These are phyloP conservation scores for Chaetomiaceae sp. DNA, from an alignment of 2,329 filamentous ascomycete species.

Conservation along the genomic window DNA sequence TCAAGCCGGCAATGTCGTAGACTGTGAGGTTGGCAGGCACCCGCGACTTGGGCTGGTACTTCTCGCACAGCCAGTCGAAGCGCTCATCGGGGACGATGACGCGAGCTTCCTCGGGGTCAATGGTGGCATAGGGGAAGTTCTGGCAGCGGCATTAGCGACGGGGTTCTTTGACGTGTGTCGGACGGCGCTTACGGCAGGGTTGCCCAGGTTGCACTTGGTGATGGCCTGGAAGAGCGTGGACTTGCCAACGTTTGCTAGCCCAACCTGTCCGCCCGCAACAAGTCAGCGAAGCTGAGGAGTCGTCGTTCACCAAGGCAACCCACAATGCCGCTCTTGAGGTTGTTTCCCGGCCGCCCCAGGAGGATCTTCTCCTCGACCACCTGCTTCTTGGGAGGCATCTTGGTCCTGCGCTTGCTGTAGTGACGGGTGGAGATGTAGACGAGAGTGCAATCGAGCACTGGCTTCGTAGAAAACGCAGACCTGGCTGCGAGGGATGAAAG, in stretches of 20 bases:
- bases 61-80: conserved; percentile 91
- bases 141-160: conserved; percentile 33
- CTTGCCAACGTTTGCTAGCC: conserved; percentile 98
- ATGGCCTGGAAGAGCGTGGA: conserved; percentile 99
- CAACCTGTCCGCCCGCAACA: conserved; percentile 58
- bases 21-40: conserved; percentile 98
- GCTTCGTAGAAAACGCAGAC: conserved; percentile 56
- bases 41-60: conserved; percentile 95
- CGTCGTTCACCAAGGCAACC: conserved; percentile 22
- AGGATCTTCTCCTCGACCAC: conserved; percentile 93
- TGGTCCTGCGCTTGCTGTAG: conserved; percentile 59
- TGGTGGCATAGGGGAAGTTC: conserved; percentile 99
- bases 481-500: conserved; percentile 54
- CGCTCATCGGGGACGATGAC: conserved; percentile 95
- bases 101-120: conserved; percentile 96
- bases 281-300: conserved; percentile 38
- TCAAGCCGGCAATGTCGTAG: conserved; percentile 97
- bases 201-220: conserved; percentile 94
- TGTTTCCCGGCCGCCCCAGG: conserved; percentile 94
- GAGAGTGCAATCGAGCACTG: conserved; percentile 48
- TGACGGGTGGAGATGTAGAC: conserved; percentile 47
- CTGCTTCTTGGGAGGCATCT: conserved; percentile 94
- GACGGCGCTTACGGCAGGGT: conserved; percentile 72
- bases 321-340: conserved; percentile 98
- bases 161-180: not conserved